Conservation (phyloP, 2,329 filamentous ascomycete species). For the Byssothecium circinans region DNA sequence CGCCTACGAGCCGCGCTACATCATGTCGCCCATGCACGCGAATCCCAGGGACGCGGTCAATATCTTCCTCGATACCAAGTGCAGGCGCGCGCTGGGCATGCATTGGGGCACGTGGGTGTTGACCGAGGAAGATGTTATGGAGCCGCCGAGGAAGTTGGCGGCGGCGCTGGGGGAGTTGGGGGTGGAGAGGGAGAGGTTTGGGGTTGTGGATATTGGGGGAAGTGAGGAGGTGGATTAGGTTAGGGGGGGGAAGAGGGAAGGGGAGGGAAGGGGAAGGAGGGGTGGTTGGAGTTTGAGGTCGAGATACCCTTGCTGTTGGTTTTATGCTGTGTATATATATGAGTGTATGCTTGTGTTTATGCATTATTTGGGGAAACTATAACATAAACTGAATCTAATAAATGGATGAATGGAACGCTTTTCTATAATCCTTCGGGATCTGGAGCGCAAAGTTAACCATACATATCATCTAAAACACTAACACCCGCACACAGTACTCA, state of each 20-base stretch:
- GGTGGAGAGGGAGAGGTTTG: slow-evolving; percentile 75
- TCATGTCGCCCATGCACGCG: slow-evolving; percentile 82
- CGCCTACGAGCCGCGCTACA: slow-evolving; percentile 72
- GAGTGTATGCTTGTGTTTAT: too few species aligned
- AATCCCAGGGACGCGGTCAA: slow-evolving; percentile 86
- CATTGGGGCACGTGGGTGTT: slow-evolving; percentile 90
- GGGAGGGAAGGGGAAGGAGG: too few species aligned
- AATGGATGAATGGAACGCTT: too few species aligned
- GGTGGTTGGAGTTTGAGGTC: too few species aligned
- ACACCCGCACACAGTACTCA: too few species aligned
- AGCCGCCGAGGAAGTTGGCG: slow-evolving; percentile 74
- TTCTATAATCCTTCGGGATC: too few species aligned
- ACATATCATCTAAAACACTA: too few species aligned
- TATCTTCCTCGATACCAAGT: slow-evolving; percentile 83
- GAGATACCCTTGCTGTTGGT: too few species aligned
- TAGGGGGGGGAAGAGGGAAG: not conserved
- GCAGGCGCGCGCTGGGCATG: slow-evolving; percentile 77
- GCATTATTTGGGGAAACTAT: too few species aligned
- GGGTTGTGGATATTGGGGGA: slow-evolving; percentile 75
- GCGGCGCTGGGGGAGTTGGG: slow-evolving; percentile 70
- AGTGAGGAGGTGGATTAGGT: not conserved
- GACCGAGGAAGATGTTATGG: slow-evolving; percentile 80
- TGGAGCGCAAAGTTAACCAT: too few species aligned
- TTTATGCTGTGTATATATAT: too few species aligned
- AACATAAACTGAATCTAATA: too few species aligned